A percentile compares a stretch with the other conserved stretches of the same genome.
Conservation (phyloP, 805 yeast species). For the Metschnikowia rubicola region DNA sequence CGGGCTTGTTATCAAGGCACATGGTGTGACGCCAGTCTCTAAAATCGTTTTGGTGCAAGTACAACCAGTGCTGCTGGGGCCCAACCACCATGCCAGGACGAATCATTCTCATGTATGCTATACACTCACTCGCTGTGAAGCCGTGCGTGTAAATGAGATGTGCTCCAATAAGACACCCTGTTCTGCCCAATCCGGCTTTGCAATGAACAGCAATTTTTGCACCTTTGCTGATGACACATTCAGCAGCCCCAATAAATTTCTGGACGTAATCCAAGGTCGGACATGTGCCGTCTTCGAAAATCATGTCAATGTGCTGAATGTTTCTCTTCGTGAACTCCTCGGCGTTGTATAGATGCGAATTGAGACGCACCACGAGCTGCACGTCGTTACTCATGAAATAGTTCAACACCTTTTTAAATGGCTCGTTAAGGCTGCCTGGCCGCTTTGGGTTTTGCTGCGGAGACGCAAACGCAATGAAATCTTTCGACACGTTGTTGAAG, state of each 20-base stretch:
- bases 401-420: slow-evolving; percentile 76
- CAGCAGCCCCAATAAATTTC: slow-evolving; percentile 92
- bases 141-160: slow-evolving; percentile 95
- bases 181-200: slow-evolving; percentile 96
- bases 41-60: slow-evolving; percentile 91
- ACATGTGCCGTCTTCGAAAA: slow-evolving; percentile 97
- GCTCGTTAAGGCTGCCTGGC: slow-evolving; percentile 59
- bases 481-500: slow-evolving; percentile 85
- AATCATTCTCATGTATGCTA: slow-evolving; percentile 92
- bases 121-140: slow-evolving; percentile 94
- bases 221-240: slow-evolving; percentile 76
- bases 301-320: slow-evolving; percentile 90
- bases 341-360: slow-evolving; percentile 86
- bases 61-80: slow-evolving; percentile 98
- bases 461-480: slow-evolving; percentile 96
- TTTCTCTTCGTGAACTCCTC: slow-evolving; percentile 77
- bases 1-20: slow-evolving; percentile 69
- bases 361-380: slow-evolving; percentile 84
- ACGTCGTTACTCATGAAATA: slow-evolving; percentile 74
- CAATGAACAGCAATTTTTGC: slow-evolving; percentile 99
- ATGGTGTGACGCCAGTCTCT: slow-evolving; percentile 94
- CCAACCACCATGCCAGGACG: slow-evolving; percentile 99
- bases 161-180: slow-evolving; percentile 97
- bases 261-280: slow-evolving; percentile 92
- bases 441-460: slow-evolving; percentile 64